Base-by-base conservation (phyloP, 345 rosid species). In the Linum trigynum region DNA sequence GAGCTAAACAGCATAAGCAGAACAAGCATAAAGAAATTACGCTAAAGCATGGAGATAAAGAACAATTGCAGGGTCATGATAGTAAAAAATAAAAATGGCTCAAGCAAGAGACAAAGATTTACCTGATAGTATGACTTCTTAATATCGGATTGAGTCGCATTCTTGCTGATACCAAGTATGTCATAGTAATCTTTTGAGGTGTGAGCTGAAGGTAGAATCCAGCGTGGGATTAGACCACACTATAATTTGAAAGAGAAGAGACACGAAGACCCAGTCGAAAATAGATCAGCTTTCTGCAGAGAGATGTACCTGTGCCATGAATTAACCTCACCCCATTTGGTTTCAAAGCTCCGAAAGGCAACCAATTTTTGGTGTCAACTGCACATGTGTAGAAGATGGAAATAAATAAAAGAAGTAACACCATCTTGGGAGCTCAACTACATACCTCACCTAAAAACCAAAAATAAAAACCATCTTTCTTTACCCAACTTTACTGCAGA, bases 51-150 rank as follows among this genome's bases (percentile, higher is more conserved):
- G 35, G 55, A 64, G 61, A 45, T 37, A 36, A 40, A 42, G 41
- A 45, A 11, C 32, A 59, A 61, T 63, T 57, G 38, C 59, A 58
- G 69, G 55, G n/a, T 63, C 59, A 56, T 41, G 38, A 38, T 23
- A 55, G 11, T 17, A 7, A 8, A 62, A 62, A n/a, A 39, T 15
- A 3, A 10, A 48, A 43, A 43, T 11, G 50, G 3, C 14, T 12
- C 3, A 9, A 48, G 14, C 9, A 48, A 5, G 55, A 58, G 51
- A 7, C 39, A 40, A 38, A 45, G 74, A 65, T 82, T 4, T 79
- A 95, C 99, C 79, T 77, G 92, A 74, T 90, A 90, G 77, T 90
- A 94, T 64, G 99, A 96, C 75, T 94, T 95, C 83, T 95, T 95
- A 72, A 95, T 82, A 70, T 95, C 99, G 53, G 88, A 71, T 9